These are phyloP conservation scores for Magnaporthiopsis poae DNA, from an alignment of 2,329 filamentous ascomycete genomes.

Conservation along the genomic window DNA sequence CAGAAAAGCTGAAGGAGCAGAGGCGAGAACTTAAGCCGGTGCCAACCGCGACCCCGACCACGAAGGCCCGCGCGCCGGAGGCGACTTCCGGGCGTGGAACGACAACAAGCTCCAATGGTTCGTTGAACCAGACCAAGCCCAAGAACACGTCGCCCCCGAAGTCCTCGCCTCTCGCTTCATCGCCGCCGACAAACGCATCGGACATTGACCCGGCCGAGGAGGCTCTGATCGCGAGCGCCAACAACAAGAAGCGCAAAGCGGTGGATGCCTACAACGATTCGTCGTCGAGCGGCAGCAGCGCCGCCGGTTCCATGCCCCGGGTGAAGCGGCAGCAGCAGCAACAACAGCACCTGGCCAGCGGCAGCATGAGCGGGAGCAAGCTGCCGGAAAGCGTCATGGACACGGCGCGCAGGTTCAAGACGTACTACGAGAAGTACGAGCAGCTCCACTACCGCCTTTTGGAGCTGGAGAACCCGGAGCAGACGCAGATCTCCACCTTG, in stretches of 20 bases:
- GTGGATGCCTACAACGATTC: constrained; percentile 10
- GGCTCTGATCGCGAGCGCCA: constrained; percentile 11
- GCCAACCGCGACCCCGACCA: background rate
- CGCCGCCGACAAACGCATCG: constrained; percentile 55
- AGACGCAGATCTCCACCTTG: constrained; percentile 40
- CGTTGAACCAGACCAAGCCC: constrained; percentile 25
- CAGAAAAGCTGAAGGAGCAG: background rate
- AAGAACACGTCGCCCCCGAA: constrained; percentile 51
- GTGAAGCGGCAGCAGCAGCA: constrained; percentile 22
- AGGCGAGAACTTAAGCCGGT: background rate
- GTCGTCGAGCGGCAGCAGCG: background rate
- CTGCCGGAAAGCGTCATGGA: constrained; percentile 39
- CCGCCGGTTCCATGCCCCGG: constrained; percentile 7
- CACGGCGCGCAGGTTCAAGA: constrained; percentile 46
- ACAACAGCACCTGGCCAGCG: constrained; percentile 19
- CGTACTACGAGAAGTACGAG: constrained; percentile 47
- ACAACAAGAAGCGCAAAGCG: constrained; percentile 16
- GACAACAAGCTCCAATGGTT: constrained; percentile 28
- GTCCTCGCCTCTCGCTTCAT: constrained; percentile 56
- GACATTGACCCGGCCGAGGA: constrained; percentile 39
- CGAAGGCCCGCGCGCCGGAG: constrained; percentile 9
- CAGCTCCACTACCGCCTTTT: constrained; percentile 46
- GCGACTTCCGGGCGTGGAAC: constrained; percentile 37
- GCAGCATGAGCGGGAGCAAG: constrained; percentile 18
- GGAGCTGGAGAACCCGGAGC: constrained; percentile 38